Percentiles rank a stretch among this genome's conserved stretches.
phyloP scores from a whole-genome alignment of 1,139 yeast species.

The Geotrichum phurueaensis region DNA sequence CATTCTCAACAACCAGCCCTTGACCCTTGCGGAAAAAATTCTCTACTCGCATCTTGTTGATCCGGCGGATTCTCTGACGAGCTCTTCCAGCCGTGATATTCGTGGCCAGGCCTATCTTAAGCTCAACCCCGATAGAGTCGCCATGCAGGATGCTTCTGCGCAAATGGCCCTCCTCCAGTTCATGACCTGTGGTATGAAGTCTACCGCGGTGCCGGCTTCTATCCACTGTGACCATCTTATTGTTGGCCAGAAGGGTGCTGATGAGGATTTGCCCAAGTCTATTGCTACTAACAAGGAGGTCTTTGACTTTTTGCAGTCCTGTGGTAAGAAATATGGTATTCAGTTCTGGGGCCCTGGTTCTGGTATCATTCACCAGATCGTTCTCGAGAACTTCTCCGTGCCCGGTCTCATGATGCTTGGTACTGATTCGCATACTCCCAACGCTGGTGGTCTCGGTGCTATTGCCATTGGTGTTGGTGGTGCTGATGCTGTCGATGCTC shows the following conservation, averaged over 20 bases:
- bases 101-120: slow-evolving; percentile 85
- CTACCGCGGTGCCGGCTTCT: slow-evolving; percentile 87
- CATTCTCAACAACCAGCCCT: slow-evolving; percentile 72
- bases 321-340: slow-evolving; percentile 89
- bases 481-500: slow-evolving; percentile 96
- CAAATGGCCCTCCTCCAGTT: slow-evolving; percentile 96
- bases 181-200: slow-evolving; percentile 87
- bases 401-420: slow-evolving; percentile 97
- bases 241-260: slow-evolving; percentile 92
- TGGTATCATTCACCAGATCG: slow-evolving; percentile 96
- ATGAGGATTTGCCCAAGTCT: slow-evolving; percentile 64
- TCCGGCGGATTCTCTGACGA: slow-evolving; percentile 64
- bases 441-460: slow-evolving; percentile 96
- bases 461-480: slow-evolving; percentile 98
- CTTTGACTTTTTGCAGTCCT: slow-evolving; percentile 82
- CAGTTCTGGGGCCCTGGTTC: slow-evolving; percentile 99
- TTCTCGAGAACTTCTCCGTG: slow-evolving; percentile 86
- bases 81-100: slow-evolving; percentile 50
- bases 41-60: slow-evolving; percentile 94
- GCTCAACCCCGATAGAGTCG: slow-evolving; percentile 94
- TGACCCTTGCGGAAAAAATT: slow-evolving; percentile 95
- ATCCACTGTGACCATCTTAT: slow-evolving; percentile 97
- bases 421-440: slow-evolving; percentile 95
- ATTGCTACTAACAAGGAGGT: slow-evolving; percentile 87
- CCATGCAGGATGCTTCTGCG: slow-evolving; percentile 99